Evolutionary conservation across 139 green algal genomes (phyloP).

Genomic region (Chlamydomonas sphaeroides): DNA sequence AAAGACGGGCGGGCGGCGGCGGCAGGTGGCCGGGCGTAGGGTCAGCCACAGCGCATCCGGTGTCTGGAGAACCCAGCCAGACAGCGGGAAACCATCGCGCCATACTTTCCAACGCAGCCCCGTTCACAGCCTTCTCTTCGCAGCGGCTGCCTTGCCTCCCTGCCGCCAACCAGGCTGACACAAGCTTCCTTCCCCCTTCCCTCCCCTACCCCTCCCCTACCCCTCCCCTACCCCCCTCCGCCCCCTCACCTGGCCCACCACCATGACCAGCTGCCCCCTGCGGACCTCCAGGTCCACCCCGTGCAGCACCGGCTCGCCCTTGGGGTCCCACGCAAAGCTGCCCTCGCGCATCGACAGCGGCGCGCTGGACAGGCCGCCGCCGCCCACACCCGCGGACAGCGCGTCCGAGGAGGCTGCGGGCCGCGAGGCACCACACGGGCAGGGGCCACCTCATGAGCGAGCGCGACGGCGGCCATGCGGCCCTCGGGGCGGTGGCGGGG

Average conservation of each 20-base stretch:
- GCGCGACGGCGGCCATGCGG: too few species aligned
- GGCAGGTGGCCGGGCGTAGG: too few species aligned
- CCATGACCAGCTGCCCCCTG: constrained; percentile 57
- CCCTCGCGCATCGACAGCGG: constrained; percentile 46
- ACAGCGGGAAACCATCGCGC: too few species aligned
- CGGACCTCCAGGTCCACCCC: constrained; percentile 45
- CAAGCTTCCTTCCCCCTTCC: background rate
- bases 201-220: background rate
- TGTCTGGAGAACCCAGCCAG: too few species aligned
- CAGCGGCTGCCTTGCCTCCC: background rate
- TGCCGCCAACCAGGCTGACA: too few species aligned
- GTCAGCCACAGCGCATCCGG: too few species aligned
- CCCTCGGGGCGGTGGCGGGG: too few species aligned
- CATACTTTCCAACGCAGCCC: too few species aligned
- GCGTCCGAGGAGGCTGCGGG: background rate
- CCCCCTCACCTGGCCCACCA: constrained; percentile 63
- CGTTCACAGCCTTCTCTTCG: too few species aligned
- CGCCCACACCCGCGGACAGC: background rate
- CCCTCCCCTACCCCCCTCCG: background rate
- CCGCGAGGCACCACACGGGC: too few species aligned
- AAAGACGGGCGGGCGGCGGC: too few species aligned
- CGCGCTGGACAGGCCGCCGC: constrained; percentile 34
- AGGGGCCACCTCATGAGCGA: too few species aligned
- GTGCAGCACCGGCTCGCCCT: constrained; percentile 7
- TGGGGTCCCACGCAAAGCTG: constrained; percentile 32